Base-by-base conservation (phyloP, 345 rosid species). In the Raphanus raphanistrum region DNA sequence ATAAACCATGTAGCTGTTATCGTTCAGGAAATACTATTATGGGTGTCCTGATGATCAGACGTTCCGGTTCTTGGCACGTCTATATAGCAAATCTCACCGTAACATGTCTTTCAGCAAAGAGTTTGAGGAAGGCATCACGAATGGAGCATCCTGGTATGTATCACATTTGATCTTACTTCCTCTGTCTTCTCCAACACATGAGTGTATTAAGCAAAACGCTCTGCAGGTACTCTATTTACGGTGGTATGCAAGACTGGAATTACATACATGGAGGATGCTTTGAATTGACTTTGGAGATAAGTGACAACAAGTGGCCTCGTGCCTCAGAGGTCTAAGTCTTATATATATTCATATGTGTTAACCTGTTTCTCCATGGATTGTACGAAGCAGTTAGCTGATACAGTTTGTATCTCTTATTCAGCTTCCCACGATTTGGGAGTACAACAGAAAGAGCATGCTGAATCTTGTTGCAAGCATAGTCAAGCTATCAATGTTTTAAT, bases 171-270 rank as follows among this genome's bases (percentile, higher is more conserved):
- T 41, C 36, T 21, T 38, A 26, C 9, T 66, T 66, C 11, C 26
- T 38, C 64, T 55, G 28, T 33, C 80, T 65, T 71, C 26, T 66
- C 31, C 52, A 29, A 25, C 21, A 59, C 50, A 35, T 50, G 72
- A 67, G 68, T 73, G 52, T 50, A 65, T 17, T 64, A 70, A 25
- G 74, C 52, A 82, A 45, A 69, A 81, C 66, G 63, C 73, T 77
- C 26, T 79, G 58, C 86, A 94, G 98, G 97, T 95, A 92, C 77
- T 98, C 99, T 4, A 88, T 95, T 59, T 95, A 92, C 84, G 99
- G 97, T 63, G 99, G 94, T 80, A 95, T 92, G 99, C 99, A 95
- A 83, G 99, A 92, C 71, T 95, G 98, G 98, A 95, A 95, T 81
- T 95, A 95, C 82, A 89, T 95, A 79, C 84, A 92, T 82, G 99